phyloP scores from a whole-genome alignment of 495 filamentous ascomycete genomes.

The Neurospora tetrasperma region DNA sequence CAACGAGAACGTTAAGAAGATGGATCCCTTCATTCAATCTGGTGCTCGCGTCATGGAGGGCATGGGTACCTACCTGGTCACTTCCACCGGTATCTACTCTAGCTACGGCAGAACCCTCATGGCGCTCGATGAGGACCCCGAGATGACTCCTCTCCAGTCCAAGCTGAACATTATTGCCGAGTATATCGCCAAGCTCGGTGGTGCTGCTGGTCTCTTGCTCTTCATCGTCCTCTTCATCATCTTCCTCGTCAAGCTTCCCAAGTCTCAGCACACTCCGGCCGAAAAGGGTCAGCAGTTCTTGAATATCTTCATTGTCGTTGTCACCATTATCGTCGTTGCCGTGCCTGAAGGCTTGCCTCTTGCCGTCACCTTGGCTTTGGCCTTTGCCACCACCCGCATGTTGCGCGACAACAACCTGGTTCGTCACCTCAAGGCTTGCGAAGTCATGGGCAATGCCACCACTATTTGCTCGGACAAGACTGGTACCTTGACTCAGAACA shows the following conservation, averaged over 20 bases:
- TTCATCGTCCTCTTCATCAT: conserved; percentile 92
- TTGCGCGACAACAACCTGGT: conserved; percentile 92
- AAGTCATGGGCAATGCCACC: conserved; percentile 98
- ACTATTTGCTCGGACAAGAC: conserved; percentile 97
- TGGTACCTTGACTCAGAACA: conserved; percentile 87
- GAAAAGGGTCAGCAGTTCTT: conserved; percentile 82
- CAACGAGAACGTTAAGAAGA: conserved; percentile 62
- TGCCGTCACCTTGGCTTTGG: conserved; percentile 85
- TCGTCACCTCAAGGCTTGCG: conserved; percentile 80
- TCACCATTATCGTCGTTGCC: conserved; percentile 91
- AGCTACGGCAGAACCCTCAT: conserved; percentile 90
- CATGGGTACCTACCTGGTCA: conserved; percentile 76
- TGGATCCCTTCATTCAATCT: conserved; percentile 92
- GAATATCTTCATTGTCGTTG: conserved; percentile 86
- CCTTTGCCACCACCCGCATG: conserved; percentile 93
- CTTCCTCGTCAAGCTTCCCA: conserved; percentile 60
- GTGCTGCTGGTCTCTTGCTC: conserved; percentile 69
- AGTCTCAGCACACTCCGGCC: conserved; percentile 42
- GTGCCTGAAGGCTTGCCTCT: conserved; percentile 90
- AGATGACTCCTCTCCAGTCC: conserved; percentile 87
- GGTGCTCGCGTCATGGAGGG: conserved; percentile 90
- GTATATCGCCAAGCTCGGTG: conserved; percentile 88
- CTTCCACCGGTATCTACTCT: conserved; percentile 77
- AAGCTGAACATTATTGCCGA: conserved; percentile 88
- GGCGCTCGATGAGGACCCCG: conserved; percentile 79